Evolutionary conservation across 768 basidiomycete species (phyloP).

Genomic region (Tricholoma matsutake): DNA sequence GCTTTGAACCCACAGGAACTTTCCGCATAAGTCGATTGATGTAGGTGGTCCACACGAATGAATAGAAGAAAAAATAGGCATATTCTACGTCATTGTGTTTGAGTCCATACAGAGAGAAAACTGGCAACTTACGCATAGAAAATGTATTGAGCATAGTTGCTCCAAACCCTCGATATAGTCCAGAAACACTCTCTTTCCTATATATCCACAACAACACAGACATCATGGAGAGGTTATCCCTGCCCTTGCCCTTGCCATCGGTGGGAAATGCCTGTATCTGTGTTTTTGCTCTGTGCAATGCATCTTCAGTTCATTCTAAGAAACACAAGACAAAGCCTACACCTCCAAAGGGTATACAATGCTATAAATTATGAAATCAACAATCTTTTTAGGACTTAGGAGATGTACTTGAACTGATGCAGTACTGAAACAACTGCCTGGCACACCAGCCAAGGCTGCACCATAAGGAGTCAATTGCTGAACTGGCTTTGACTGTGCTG

Average conservation of each 20-base stretch:
- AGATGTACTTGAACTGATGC: conserved; percentile 56
- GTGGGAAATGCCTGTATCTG: conserved; percentile 80
- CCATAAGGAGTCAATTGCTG: conserved; percentile 82
- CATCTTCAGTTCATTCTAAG: conserved; percentile 1
- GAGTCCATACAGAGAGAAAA: conserved; percentile 5
- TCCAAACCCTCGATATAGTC: conserved; percentile 87
- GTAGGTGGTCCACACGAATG: conserved; percentile 82
- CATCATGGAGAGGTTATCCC: conserved; percentile 56
- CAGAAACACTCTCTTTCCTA: conserved; percentile 75
- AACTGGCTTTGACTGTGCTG: conserved; percentile 53
- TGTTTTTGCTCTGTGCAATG: conserved; percentile 75
- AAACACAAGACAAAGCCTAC: conserved; percentile 41
- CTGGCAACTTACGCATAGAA: conserved; percentile 76
- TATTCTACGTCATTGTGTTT: conserved; percentile 65
- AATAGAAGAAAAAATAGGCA: conserved; percentile 99
- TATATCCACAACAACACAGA: conserved; percentile 68
- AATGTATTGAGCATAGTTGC: conserved; percentile 99
- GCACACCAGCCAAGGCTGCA: conserved; percentile 86
- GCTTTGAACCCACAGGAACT: conserved; percentile 57
- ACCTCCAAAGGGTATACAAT: conserved; percentile 95
- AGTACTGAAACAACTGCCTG: conserved; percentile 91
- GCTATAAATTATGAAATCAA: conserved; percentile 36
- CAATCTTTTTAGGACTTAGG: conserved; percentile 1
- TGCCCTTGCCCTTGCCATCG: conserved; percentile 45
- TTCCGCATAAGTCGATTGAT: conserved; percentile 63